Percentiles rank a stretch among this genome's conserved stretches.
Conservation (phyloP, 176 grass and related monocot species). For the Oropetium thomaeum region DNA sequence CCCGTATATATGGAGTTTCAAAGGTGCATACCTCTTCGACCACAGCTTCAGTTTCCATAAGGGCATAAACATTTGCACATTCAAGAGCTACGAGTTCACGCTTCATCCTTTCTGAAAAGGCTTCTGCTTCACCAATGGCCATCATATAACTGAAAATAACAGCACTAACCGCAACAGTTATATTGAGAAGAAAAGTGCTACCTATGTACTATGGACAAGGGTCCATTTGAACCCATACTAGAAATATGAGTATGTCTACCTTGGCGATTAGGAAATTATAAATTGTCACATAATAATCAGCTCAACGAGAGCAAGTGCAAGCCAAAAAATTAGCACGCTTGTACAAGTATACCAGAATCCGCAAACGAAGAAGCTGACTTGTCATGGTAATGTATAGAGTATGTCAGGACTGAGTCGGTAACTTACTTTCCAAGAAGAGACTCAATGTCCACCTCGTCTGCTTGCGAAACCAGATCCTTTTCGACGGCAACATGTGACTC, state of each 20-base stretch:
- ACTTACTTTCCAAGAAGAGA: slow-evolving; percentile 79
- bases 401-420: background rate
- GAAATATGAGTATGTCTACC: background rate
- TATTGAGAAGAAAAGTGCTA: background rate
- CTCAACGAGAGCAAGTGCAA: background rate
- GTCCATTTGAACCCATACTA: background rate
- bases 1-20: background rate
- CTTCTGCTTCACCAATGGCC: slow-evolving; percentile 92
- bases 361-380: slow-evolving; percentile 11
- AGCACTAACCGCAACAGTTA: background rate
- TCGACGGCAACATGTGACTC: slow-evolving; percentile 59
- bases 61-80: slow-evolving; percentile 94
- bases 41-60: slow-evolving; percentile 83
- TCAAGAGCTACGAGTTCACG: slow-evolving; percentile 90
- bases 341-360: background rate
- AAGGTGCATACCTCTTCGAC: slow-evolving; percentile 69
- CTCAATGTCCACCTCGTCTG: slow-evolving; percentile 89
- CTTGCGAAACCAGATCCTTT: slow-evolving; percentile 78
- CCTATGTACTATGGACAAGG: background rate
- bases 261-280: background rate
- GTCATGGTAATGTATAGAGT: background rate
- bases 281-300: background rate
- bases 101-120: slow-evolving; percentile 93
- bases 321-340: background rate
- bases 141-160: slow-evolving; percentile 66